A percentile compares a stretch with the other conserved stretches of the same genome.
Conservation (phyloP, 2,329 filamentous ascomycete species). For the Cladosporium cucumerinum region DNA sequence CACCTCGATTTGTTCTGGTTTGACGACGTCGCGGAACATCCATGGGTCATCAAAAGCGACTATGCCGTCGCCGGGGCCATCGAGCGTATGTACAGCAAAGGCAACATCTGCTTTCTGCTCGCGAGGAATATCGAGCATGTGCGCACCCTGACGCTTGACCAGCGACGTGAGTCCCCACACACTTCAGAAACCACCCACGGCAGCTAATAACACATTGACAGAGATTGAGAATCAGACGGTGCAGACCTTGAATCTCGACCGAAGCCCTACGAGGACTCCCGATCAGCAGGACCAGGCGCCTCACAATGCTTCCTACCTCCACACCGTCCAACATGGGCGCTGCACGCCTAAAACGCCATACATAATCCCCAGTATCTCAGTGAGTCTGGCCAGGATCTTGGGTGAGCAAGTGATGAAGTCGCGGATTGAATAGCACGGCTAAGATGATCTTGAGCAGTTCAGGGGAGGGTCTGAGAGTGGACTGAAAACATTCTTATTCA, state of each 20-base stretch:
- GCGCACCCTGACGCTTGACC: background rate
- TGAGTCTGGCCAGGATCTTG: background rate
- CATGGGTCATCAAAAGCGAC: background rate
- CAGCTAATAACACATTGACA: background rate
- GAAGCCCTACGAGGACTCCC: background rate
- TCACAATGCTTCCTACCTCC: background rate
- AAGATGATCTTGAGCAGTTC: background rate
- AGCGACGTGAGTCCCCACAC: background rate
- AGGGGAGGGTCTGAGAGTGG: background rate
- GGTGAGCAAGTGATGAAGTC: background rate
- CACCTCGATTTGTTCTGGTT: background rate
- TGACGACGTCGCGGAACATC: background rate
- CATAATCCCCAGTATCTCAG: background rate
- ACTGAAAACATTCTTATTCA: background rate
- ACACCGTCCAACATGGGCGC: accelerated
- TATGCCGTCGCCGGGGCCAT: constrained; percentile 1
- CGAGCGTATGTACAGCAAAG: background rate
- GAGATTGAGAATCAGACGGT: background rate
- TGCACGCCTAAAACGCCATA: background rate
- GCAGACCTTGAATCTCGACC: background rate
- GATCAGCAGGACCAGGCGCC: background rate
- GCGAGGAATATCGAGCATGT: background rate
- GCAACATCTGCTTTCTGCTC: background rate
- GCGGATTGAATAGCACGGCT: background rate
- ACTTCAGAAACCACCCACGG: background rate